Evolutionary conservation across 352 stramenopile species (phyloP), one percentile per base, ranked within the genome.

Genomic region (Phytophthora lateralis): DNA sequence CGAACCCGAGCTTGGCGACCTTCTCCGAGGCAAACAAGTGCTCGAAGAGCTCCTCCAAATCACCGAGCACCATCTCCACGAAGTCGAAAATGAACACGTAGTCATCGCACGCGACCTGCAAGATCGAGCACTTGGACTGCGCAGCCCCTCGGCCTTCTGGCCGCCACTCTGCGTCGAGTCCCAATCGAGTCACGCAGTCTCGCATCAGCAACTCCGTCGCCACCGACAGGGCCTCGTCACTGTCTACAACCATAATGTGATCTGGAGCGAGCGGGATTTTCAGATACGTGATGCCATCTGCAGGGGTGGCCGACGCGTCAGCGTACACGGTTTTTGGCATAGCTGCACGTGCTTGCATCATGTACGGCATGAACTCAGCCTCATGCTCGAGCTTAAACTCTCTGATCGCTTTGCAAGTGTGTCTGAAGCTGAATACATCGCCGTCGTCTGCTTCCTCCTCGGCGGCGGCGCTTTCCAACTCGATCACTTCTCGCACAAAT

Each of bases 81-180:
- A 90, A 63, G 47, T 92, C 83, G 49, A 89, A 89, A 15, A 92
- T 69, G 45, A 92, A 90, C 15, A 85, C 76, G 43, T 86, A 76
- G 20, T 71, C 69, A n/a, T 78, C 69, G 32, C 80, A 92, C 24
- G 83, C 80, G 42, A 90, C 68, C 50, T 90, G 80, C 32, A 92
- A 69, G 34, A 90, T 75, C 0, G 83, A 83, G 54, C 79, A 89
- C 38, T 82, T 82, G 6, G 82, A 90, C 43, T 85, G 80, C 18
- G 71, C 55, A 17, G 70, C 55, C 2, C 68, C 74, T 44, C 63
- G 58, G 6, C 60, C 62, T 50, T 92, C 83, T 3, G 80, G 80
- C 5, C 80, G 76, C 83, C 83, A 92, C 50, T 92, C 83, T 11
- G 76, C 80, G 27, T 92, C 83, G n/a, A 90, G 76, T 15, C 76